A percentile compares a stretch with the other conserved stretches of the same genome.
phyloP scores from a whole-genome alignment of 179 eudicot genomes.

The Gypsophila paniculata region DNA sequence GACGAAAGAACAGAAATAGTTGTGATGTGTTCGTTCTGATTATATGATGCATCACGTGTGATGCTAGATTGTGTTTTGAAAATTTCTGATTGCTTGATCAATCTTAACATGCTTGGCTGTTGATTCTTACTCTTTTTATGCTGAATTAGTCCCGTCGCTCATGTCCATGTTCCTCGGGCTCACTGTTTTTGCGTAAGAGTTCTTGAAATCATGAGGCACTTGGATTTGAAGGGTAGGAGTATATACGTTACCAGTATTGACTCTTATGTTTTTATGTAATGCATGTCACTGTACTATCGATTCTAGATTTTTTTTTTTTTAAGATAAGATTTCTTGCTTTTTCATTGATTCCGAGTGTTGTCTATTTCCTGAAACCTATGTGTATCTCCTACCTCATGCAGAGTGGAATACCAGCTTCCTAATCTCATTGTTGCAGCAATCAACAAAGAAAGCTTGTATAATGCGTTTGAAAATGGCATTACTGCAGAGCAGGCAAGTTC shows the following conservation, averaged over 20 bases:
- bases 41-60: background rate
- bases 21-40: background rate
- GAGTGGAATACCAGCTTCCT: constrained; percentile 94
- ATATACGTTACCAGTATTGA: background rate
- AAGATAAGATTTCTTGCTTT: constrained; percentile 9
- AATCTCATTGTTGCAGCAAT: constrained; percentile 83
- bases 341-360: background rate
- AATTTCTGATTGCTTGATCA: background rate
- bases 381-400: constrained; percentile 32
- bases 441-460: constrained; percentile 79
- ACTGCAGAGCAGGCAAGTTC: constrained; percentile 75
- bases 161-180: too few species aligned
- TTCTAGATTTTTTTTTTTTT: background rate
- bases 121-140: background rate
- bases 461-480: constrained; percentile 89
- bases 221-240: too few species aligned
- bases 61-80: constrained; percentile 4
- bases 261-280: background rate
- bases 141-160: background rate
- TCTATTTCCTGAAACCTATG: background rate
- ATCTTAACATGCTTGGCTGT: constrained; percentile 1
- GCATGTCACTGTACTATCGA: background rate
- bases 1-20: background rate
- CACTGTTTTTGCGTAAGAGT: too few species aligned
- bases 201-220: too few species aligned